These are phyloP conservation scores for Epicoccum sorghinum DNA, from an alignment of 2,329 filamentous ascomycete species.

Conservation along the genomic window DNA sequence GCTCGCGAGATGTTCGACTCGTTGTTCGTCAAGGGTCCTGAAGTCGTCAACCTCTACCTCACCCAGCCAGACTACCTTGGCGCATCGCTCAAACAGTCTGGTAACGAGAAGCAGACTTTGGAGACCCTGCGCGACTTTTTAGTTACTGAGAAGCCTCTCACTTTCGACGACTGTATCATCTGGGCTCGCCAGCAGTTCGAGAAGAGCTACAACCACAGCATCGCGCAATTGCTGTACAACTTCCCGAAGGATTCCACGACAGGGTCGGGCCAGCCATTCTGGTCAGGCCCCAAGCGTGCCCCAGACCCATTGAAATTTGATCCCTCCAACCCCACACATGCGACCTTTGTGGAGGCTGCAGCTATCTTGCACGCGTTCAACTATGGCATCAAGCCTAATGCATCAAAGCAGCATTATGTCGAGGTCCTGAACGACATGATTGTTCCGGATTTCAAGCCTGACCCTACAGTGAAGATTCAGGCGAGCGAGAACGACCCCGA, in stretches of 20 bases:
- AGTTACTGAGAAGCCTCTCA: constrained; percentile 87
- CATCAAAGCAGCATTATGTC: constrained; percentile 73
- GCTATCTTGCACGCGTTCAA: constrained; percentile 97
- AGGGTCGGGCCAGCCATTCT: constrained; percentile 88
- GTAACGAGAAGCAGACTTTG: constrained; percentile 91
- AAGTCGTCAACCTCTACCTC: constrained; percentile 93
- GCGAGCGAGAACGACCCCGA: constrained; percentile 94
- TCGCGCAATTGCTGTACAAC: constrained; percentile 93
- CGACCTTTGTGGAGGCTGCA: constrained; percentile 83
- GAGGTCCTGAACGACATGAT: constrained; percentile 91
- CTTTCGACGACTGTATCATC: constrained; percentile 93
- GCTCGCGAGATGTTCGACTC: constrained; percentile 94
- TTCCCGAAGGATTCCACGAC: constrained; percentile 95
- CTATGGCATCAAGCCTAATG: constrained; percentile 90
- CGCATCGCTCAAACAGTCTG: constrained; percentile 85
- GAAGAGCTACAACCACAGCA: constrained; percentile 95
- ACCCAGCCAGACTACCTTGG: constrained; percentile 90
- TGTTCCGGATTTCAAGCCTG: constrained; percentile 91
- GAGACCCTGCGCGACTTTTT: constrained; percentile 90
- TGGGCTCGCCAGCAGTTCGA: constrained; percentile 96
- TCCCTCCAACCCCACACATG: constrained; percentile 80
- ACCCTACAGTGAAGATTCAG: constrained; percentile 92
- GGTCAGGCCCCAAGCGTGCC: constrained; percentile 97
- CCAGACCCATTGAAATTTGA: constrained; percentile 92
- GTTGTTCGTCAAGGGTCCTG: constrained; percentile 89